These are phyloP conservation scores for Narthecium ossifragum DNA, from an alignment of 106 monocot genomes.

Conservation along the genomic window DNA sequence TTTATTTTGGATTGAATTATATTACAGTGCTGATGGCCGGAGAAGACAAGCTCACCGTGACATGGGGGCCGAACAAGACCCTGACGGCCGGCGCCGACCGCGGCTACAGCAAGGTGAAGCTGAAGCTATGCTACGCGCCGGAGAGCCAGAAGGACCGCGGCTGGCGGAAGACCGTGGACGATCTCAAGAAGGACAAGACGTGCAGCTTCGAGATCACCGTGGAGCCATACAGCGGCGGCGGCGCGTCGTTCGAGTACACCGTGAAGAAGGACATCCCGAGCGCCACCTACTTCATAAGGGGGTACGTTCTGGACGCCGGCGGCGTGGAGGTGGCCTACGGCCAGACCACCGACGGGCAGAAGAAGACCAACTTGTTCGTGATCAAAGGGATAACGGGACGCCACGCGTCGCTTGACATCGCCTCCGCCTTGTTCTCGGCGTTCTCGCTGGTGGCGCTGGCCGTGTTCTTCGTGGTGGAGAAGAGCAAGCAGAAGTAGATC, in stretches of 20 bases:
- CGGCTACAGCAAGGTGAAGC: constrained; percentile 56
- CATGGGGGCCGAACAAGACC: constrained; percentile 47
- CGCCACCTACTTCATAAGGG: constrained; percentile 57
- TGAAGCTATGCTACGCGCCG: constrained; percentile 73
- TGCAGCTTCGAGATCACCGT: constrained; percentile 59
- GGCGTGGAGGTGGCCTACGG: constrained; percentile 36
- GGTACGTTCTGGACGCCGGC: constrained; percentile 31
- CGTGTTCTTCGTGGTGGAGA: constrained; percentile 34
- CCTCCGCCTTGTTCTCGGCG: constrained; percentile 47
- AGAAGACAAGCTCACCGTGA: constrained; percentile 44
- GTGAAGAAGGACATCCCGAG: constrained; percentile 30
- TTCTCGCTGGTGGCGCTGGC: constrained; percentile 26
- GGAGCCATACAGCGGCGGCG: constrained; percentile 14
- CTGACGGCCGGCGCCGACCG: constrained; percentile 12
- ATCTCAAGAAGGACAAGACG: constrained; percentile 76
- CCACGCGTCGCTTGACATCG: constrained; percentile 28
- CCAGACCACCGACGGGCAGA: constrained; percentile 27
- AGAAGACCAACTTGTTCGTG: constrained; percentile 28
- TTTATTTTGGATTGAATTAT: background rate
- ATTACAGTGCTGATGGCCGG: constrained; percentile 64
- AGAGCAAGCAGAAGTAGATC: too few relatives aligned
- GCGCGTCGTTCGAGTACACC: constrained; percentile 14
- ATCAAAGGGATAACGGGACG: constrained; percentile 26
- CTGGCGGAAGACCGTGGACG: constrained; percentile 66
- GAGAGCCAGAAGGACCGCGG: constrained; percentile 71